phyloP scores from a whole-genome alignment of 495 filamentous ascomycete genomes.

The Aspergillus heteromorphus region DNA sequence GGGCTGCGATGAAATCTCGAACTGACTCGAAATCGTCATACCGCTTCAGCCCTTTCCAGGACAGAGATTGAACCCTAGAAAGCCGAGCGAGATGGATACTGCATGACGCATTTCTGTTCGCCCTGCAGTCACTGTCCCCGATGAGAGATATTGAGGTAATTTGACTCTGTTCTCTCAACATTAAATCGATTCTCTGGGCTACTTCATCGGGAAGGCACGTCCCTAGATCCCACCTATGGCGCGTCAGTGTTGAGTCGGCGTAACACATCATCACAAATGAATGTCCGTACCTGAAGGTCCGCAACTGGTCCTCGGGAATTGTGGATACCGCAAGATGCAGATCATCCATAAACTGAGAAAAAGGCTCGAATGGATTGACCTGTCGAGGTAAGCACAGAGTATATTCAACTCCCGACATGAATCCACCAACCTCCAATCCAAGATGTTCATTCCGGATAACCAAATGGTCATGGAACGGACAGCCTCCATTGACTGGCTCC shows the following conservation, averaged over 20 bases:
- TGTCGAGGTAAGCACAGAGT: neutral
- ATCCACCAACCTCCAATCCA: neutral
- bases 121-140: neutral
- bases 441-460: neutral
- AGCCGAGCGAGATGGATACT: neutral
- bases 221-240: neutral
- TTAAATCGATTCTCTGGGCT: neutral
- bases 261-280: neutral
- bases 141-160: neutral
- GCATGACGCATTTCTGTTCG: neutral
- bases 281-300: neutral
- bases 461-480: neutral
- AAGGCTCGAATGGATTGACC: neutral
- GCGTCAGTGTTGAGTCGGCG: neutral
- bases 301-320: neutral
- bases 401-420: neutral
- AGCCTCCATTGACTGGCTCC: neutral
- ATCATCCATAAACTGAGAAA: neutral
- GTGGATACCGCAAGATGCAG: neutral
- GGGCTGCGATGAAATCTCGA: neutral
- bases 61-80: neutral
- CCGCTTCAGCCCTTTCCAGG: neutral
- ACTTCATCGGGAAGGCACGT: neutral
- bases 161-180: neutral
- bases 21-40: neutral